Conservation (phyloP, 352 stramenopile species). For the Globisporangium iwayamae region DNA sequence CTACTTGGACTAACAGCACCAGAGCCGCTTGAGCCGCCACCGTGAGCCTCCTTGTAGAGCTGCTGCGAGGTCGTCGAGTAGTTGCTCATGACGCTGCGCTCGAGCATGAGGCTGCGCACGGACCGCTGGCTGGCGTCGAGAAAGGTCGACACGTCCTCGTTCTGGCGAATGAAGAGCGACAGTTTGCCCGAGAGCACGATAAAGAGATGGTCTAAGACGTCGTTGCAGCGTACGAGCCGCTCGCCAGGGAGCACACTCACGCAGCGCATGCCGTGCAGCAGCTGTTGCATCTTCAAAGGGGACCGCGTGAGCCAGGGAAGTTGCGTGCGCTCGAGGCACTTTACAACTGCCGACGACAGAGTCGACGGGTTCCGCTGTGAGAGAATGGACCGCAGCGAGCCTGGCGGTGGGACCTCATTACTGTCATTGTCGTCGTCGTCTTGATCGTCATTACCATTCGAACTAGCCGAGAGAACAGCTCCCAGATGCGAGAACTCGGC, state of each 20-base stretch:
- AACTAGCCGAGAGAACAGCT: not conserved
- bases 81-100: slow-evolving; percentile 59
- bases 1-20: not conserved
- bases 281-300: slow-evolving; percentile 30
- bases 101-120: slow-evolving; percentile 49
- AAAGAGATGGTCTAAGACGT: slow-evolving; percentile 40
- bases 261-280: slow-evolving; percentile 32
- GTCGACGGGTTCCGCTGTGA: slow-evolving; percentile 1
- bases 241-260: slow-evolving; percentile 34
- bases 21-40: not conserved
- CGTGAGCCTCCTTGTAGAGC: slow-evolving; percentile 26
- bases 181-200: slow-evolving; percentile 46
- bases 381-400: slow-evolving; percentile 12
- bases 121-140: slow-evolving; percentile 54
- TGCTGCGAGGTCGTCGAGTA: slow-evolving; percentile 69
- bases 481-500: not conserved
- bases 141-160: slow-evolving; percentile 33
- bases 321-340: slow-evolving; percentile 24
- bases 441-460: not conserved
- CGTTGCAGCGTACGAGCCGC: slow-evolving; percentile 33
- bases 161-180: slow-evolving; percentile 35
- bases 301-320: slow-evolving; percentile 32
- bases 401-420: not conserved
- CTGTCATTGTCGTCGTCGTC: not conserved
- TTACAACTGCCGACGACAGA: slow-evolving; percentile 21